phyloP scores from a whole-genome alignment of 371 early-diverging fungal species.

The Mortierella sp. region DNA sequence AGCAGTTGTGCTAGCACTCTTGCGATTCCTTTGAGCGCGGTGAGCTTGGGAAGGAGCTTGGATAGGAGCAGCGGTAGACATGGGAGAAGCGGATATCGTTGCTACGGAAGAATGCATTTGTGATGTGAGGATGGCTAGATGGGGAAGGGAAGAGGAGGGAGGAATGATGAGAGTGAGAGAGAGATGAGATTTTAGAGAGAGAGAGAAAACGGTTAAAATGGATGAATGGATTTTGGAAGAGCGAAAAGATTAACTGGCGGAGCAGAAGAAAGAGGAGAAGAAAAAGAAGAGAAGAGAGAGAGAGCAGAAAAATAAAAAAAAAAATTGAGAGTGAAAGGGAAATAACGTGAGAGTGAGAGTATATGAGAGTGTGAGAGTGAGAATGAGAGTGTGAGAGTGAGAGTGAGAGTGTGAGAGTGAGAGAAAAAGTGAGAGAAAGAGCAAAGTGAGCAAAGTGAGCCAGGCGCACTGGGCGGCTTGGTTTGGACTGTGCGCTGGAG shows the following conservation, averaged over 20 bases:
- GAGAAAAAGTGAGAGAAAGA: background rate
- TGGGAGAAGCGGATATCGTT: slow-evolving; percentile 3
- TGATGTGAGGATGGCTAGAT: too few species aligned
- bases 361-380: slow-evolving; percentile 12
- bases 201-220: background rate
- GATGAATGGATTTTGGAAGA: background rate
- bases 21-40: slow-evolving; percentile 1
- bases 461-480: too few species aligned
- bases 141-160: too few species aligned
- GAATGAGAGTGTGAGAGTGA: background rate
- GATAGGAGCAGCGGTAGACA: background rate
- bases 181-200: background rate
- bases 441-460: background rate
- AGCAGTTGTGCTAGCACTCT: too few species aligned
- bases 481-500: too few species aligned
- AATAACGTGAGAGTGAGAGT: background rate
- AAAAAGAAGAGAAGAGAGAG: background rate
- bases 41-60: background rate
- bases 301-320: background rate
- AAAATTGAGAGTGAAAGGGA: background rate
- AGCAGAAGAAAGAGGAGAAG: background rate
- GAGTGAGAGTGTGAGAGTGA: background rate
- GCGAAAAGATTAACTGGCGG: background rate
- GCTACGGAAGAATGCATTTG: background rate
- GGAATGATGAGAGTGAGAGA: background rate